phyloP scores from a whole-genome alignment of 2,329 filamentous ascomycete species.

The Scytalidium sp. region DNA sequence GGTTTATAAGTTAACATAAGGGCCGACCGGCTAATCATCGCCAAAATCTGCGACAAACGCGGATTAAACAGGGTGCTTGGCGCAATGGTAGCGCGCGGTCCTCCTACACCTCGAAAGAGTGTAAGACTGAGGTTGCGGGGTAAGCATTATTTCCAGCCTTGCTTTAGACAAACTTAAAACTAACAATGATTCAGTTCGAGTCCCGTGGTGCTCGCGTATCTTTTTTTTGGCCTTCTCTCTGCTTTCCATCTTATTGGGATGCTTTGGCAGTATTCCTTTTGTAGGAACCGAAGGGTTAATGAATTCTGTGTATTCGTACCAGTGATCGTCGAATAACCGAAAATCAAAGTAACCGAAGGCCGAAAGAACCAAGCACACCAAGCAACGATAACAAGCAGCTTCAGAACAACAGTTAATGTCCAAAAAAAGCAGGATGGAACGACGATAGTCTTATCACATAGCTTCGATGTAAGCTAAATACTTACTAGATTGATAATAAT shows the following conservation, averaged over 20 bases:
- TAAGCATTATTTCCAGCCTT: background rate
- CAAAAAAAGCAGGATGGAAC: too few species aligned
- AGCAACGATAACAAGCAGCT: too few species aligned
- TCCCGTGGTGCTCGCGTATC: conserved; percentile 16
- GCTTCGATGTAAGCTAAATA: too few species aligned
- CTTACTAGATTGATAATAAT: too few species aligned
- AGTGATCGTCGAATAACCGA: too few species aligned
- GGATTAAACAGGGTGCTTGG: conserved; percentile 27
- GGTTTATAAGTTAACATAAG: background rate
- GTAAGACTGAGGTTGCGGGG: conserved; percentile 42
- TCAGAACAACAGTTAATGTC: too few species aligned
- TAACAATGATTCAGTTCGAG: conserved; percentile 10
- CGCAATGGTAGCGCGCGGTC: conserved; percentile 48
- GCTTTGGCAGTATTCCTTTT: too few species aligned
- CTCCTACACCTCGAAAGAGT: conserved; percentile 35
- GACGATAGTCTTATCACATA: too few species aligned
- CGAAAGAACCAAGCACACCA: too few species aligned
- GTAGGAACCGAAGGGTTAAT: too few species aligned
- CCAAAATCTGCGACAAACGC: background rate
- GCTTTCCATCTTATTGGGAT: background rate
- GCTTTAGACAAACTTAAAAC: background rate
- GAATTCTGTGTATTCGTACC: too few species aligned
- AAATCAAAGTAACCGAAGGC: too few species aligned
- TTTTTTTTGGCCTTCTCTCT: conserved; percentile 1
- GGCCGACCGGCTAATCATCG: background rate